Base-by-base conservation (phyloP, 2,329 filamentous ascomycete genomes). In the Curvularia hawaiiensis region DNA sequence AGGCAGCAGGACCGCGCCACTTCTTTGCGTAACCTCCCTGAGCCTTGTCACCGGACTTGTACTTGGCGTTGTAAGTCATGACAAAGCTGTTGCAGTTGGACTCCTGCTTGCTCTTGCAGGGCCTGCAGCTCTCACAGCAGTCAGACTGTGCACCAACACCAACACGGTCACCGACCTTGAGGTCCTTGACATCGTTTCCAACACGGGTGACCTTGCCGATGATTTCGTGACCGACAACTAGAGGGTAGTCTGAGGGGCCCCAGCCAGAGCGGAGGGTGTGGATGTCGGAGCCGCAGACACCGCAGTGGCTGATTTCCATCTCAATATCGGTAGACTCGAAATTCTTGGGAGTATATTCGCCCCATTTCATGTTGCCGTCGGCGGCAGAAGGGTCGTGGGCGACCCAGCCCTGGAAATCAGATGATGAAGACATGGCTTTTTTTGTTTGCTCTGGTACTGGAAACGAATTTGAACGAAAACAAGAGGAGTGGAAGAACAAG, bases 1-100 rank as follows among this genome's bases (percentile, higher is more conserved):
- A 93, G 77, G 91, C 87, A 76, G 92, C 89, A 76, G 93, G 90
- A 1, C 87, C 85, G 59, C 89, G 83, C 49, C 90, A 83, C 70
- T 90, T 84, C 51, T 82, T 85, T 2, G 85, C 79, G 73, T 88
- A 89, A 22, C 87, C 86, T 49, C 87, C 87, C 69, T 86, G 84
- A 6, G 85, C 80, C 59, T 88, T 80, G 55, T 88, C 86, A 48
- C 88, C 89, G 61, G 39, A 43, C 52, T 82, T 80, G n/a, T 82
- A 81, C 35, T 72, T 72, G 28, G 75, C 74, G 54, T 79, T 79
- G 67, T 82, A 83, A 11, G 81, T 81, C 70, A 78, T 75, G 45
- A 79, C 70, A 28, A 61, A 53, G 61, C 77, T 78, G 39, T 77
- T 78, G 71, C 80, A 82, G 74, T 82, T 69, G 76, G 75, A 69